Evolutionary conservation across 2,329 filamentous ascomycete genomes (phyloP).

Genomic region (Diaporthe eres): DNA sequence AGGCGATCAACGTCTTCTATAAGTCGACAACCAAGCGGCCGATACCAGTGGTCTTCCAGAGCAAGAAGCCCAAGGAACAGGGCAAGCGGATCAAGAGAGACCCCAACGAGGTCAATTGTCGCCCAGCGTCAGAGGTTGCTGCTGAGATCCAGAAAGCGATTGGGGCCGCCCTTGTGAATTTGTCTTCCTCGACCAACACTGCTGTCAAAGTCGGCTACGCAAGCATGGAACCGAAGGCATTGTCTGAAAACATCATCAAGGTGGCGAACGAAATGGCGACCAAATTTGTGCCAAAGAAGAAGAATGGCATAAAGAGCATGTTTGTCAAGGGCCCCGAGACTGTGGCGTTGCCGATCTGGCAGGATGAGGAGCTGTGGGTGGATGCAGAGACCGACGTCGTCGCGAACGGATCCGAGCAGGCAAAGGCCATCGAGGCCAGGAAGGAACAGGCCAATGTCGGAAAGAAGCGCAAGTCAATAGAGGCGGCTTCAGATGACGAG

Average conservation of each 20-base stretch:
- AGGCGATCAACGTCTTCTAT: constrained; percentile 91
- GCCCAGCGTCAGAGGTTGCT: constrained; percentile 77
- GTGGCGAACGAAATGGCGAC: constrained; percentile 79
- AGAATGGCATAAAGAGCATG: constrained; percentile 86
- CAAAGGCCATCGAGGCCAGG: constrained; percentile 59
- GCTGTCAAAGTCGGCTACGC: constrained; percentile 85
- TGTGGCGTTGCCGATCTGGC: constrained; percentile 91
- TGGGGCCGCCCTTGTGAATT: constrained; percentile 82
- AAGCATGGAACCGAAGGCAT: constrained; percentile 79
- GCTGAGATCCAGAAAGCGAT: constrained; percentile 86
- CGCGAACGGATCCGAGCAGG: constrained; percentile 63
- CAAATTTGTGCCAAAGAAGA: constrained; percentile 87
- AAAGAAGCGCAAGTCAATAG: constrained; percentile 74
- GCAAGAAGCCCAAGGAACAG: constrained; percentile 66
- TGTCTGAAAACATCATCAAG: constrained; percentile 84
- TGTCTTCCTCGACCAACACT: constrained; percentile 84
- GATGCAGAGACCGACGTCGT: constrained; percentile 83
- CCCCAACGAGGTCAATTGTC: constrained; percentile 56
- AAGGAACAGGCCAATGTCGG: constrained; percentile 69
- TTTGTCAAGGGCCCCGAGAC: constrained; percentile 94
- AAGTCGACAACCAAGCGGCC: constrained; percentile 86
- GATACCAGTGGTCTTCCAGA: constrained; percentile 81
- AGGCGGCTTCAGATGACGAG: constrained; percentile 47
- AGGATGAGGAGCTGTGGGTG: constrained; percentile 92
- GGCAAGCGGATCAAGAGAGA: constrained; percentile 71